phyloP scores from a whole-genome alignment of 768 basidiomycete species.

The Boletus pseudopeckii region DNA sequence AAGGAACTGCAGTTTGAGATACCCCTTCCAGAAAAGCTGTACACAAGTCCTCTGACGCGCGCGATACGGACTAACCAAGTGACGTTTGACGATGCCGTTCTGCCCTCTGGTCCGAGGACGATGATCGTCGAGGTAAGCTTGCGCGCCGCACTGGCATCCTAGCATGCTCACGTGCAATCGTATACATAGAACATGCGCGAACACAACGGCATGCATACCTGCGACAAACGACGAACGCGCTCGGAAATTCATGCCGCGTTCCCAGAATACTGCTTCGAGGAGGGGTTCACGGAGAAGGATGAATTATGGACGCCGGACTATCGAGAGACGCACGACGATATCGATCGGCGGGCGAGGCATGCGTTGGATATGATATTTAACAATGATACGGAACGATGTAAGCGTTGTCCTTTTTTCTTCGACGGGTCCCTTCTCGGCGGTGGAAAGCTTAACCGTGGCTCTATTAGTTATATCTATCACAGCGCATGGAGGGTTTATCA shows the following conservation, averaged over 20 bases:
- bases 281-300: slow-evolving; percentile 59
- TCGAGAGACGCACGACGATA: slow-evolving; percentile 23
- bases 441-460: neutral
- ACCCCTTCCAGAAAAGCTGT: slow-evolving; percentile 21
- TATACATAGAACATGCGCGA: slow-evolving; percentile 59
- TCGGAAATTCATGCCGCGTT: slow-evolving; percentile 40
- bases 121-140: slow-evolving; percentile 53
- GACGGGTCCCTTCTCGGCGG: neutral
- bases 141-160: neutral
- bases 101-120: slow-evolving; percentile 27
- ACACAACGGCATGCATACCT: slow-evolving; percentile 63
- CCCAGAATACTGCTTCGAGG: slow-evolving; percentile 51
- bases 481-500: slow-evolving; percentile 60
- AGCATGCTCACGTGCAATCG: neutral
- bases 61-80: slow-evolving; percentile 55
- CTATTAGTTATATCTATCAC: slow-evolving; percentile 61
- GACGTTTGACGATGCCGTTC: slow-evolving; percentile 43
- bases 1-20: slow-evolving; percentile 11
- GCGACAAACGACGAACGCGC: slow-evolving; percentile 58
- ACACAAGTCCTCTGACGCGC: slow-evolving; percentile 52
- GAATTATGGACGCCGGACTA: slow-evolving; percentile 45
- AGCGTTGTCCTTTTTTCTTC: slow-evolving; percentile 15
- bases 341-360: slow-evolving; percentile 44
- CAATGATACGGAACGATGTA: slow-evolving; percentile 42
- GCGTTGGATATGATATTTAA: slow-evolving; percentile 59